A percentile compares a stretch with the other conserved stretches of the same genome.
Evolutionary conservation across 768 basidiomycete species (phyloP).

Genomic region (Brasilioporus rufonigricans): DNA sequence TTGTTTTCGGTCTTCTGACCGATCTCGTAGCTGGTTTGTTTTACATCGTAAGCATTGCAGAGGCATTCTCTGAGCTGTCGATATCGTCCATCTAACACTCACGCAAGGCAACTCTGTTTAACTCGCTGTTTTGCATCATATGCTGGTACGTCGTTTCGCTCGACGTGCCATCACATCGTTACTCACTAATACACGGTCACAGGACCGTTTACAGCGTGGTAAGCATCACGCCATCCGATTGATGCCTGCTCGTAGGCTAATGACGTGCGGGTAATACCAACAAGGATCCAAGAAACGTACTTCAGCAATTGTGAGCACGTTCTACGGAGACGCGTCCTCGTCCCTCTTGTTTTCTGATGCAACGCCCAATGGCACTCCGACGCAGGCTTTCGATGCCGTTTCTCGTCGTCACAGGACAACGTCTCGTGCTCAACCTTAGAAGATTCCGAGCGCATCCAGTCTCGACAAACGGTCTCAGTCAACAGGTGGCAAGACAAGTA

Average conservation of each 20-base stretch:
- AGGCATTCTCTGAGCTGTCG: not conserved
- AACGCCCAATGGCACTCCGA: no score
- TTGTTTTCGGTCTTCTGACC: not conserved
- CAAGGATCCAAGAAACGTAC: constrained; percentile 14
- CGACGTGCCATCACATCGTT: not conserved
- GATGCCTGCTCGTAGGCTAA: no score
- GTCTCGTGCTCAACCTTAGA: constrained; percentile 20
- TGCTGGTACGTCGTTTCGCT: constrained; percentile 14
- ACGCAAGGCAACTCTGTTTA: no score
- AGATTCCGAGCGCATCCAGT: not conserved
- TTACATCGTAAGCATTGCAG: not conserved
- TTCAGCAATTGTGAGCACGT: constrained; percentile 7
- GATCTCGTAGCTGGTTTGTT: not conserved
- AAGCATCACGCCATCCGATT: not conserved
- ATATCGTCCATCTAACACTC: not conserved
- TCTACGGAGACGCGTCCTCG: no score
- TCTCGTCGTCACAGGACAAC: constrained; percentile 20
- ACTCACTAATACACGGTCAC: not conserved
- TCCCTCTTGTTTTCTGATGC: no score
- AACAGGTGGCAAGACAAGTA: constrained; percentile 11
- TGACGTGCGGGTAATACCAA: no score
- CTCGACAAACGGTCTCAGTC: constrained; percentile 11
- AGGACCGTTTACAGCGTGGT: constrained; percentile 11
- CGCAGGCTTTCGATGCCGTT: constrained; percentile 10
- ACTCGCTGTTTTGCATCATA: no score